Evolutionary conservation across 345 rosid genomes (phyloP), one percentile per base, ranked within the genome.

Genomic region (Boechera retrofracta): DNA sequence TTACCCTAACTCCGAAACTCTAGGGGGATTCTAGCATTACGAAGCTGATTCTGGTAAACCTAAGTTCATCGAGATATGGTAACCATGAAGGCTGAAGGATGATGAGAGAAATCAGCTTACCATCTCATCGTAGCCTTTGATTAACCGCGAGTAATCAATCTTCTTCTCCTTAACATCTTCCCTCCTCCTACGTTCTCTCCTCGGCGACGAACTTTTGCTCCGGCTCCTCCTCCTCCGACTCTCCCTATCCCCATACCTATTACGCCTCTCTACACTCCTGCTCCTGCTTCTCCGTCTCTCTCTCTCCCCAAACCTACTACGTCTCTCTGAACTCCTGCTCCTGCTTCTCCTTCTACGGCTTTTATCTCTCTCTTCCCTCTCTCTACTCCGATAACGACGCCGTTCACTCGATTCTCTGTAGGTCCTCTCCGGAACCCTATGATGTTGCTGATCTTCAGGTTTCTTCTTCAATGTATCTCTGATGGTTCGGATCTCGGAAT

Each of bases 111-210:
- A 63, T 26, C 0, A 73, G 57, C 74, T 6, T 76, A 94, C 98
- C 98, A 92, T 88, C 13, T 79, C 83, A 59, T 89, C 90, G 66
- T 88, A 92, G 75, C 97, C 94, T 51, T 84, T 74, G 72, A 94
- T 89, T 67, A 87, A 71, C 42, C 76, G 77, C 7, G 91, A 82
- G 80, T 88, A 89, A 83, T 94, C 89, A 69, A 79, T 64, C 70
- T 71, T 77, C 42, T 57, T 78, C 72, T 84, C 83, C 80, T 83
- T 80, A 49, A 53, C 79, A 69, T 82, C 86, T 75, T 83, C 83
- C 65, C 77, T 77, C 77, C 79, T 74, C 55, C 71, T 74, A 6
- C 63, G 65, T 36, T 69, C 79, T 44, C 69, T 64, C 18, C 70
- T 73, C 32, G 85, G 81, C 53, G 83, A 82, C 35, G 64, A 49